Base-by-base conservation (phyloP, 1,284 basidiomycete species). In the Chondrostereum purpureum region DNA sequence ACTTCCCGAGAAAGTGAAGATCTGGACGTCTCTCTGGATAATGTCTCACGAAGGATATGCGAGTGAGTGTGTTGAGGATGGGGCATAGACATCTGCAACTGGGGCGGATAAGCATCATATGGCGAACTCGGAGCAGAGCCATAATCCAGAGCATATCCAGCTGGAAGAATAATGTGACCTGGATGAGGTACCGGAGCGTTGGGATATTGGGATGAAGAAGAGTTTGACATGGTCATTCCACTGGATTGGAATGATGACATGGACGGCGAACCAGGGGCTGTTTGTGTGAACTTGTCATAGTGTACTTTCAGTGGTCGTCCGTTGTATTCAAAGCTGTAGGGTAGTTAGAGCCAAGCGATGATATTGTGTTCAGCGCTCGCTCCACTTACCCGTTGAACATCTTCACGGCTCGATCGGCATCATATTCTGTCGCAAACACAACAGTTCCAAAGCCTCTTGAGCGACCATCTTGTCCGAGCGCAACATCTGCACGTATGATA, bases 361-460 rank as follows among this genome's bases (percentile, higher is more conserved):
- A n/a, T 8, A 31, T 8, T 31, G 27, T 2, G 2, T 21, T 34
- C 10, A 23, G 13, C 3, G 39, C 4, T 39, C 6, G 13, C 11
- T 17, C 36, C 35, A 16, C 78, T 59, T 58, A 92, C 88, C 88
- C 88, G 56, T 92, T 88, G 60, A 92, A 92, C 75, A 88, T 82
- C 45, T 75, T 71, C 18, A 95, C 83, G 1, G 92, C 95, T 18
- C 85, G 72, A 49, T 88, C 83, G 0, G 95, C 92, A 57, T 98
- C 94, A 23, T 76, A 70, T 52, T 93, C 88, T 11, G 76, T 85
- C 0, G 87, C 83, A 59, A 91, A 93, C 5, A 88, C 72, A 2
- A 95, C 92, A 0, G 88, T 92, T 1, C 92, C 92, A 56, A 91
- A 93, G 0, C 92, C 92, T 43, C 89, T 72, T 22, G 88, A 90